phyloP scores from a whole-genome alignment of 2,329 filamentous ascomycete species.

The Trichoderma hamatum region DNA sequence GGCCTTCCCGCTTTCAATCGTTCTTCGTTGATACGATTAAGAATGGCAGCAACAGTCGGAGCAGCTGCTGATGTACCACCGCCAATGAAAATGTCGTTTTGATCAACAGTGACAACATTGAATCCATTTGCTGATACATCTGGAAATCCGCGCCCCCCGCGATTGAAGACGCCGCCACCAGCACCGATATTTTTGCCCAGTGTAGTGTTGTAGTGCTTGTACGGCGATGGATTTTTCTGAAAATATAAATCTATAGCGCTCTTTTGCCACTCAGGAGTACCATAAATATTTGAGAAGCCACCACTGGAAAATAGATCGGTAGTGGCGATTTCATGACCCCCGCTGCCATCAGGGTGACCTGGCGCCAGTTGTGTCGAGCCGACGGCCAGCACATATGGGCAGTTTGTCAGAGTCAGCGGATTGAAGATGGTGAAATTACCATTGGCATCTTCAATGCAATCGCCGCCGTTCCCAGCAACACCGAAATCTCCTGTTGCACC shows the following conservation, averaged over 20 bases:
- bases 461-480: conserved; percentile 48
- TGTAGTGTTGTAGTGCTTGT: neutral
- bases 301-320: neutral
- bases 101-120: conserved; percentile 46
- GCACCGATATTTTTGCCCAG: conserved; percentile 43
- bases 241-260: conserved; percentile 45
- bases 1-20: conserved; percentile 32
- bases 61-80: conserved; percentile 52
- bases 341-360: neutral
- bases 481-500: conserved; percentile 46
- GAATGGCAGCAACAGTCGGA: conserved; percentile 37
- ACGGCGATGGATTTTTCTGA: conserved; percentile 31
- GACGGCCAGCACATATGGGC: conserved; percentile 53
- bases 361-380: conserved; percentile 52
- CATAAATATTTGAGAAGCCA: conserved; percentile 53
- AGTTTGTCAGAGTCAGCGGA: conserved; percentile 50
- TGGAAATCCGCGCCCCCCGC: conserved; percentile 47
- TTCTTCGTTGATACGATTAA: conserved; percentile 36
- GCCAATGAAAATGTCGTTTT: conserved; percentile 46
- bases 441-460: conserved; percentile 45
- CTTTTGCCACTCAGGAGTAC: conserved; percentile 51
- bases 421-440: conserved; percentile 34
- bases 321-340: neutral
- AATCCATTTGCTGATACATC: conserved; percentile 49
- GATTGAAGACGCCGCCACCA: conserved; percentile 47